Base-by-base conservation (phyloP, 2,329 filamentous ascomycete genomes). In the Diaporthe amygdali region DNA sequence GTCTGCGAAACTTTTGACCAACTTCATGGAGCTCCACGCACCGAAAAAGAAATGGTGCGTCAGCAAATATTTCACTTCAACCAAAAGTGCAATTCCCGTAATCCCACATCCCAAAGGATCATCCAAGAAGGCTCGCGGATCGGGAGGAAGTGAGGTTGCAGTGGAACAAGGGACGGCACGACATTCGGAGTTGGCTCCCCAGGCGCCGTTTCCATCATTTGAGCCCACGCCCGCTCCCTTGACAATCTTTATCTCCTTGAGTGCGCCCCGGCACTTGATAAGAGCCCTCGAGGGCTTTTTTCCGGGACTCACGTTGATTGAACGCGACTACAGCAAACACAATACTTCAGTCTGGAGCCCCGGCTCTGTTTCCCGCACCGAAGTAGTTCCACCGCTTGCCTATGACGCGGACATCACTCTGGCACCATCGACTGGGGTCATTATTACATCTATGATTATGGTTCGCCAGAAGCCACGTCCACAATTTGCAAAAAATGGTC, bases 371-470 rank as follows among this genome's bases (percentile, higher is more conserved):
- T 55, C 54, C 5, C 70, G 69, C 5, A 71, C 73, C 2, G 73
- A 73, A 30, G 39, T 81, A 3, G 71, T 76, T 5, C 85, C 83
- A 0, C 74, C 81, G 0, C 79, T 87, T 1, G 81, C 81, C 1
- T 81, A 84, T 7, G 92, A 94, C 78, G 92, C 93, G 3, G 95
- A 97, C 76, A 80, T 97, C 3, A 88, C 92, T 1, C 76, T 95
- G 6, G 93, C 93, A 0, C 90, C 93, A 0, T 85, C 84, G 0
- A 90, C 88, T 0, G 94, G 93, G 0, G 82, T 97, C 3, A 79
- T 97, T 0, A 77, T 93, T 25, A 93, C 93, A 0, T 93, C 89
- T 0, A 82, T 95, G 6, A 89, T 95, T 72, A 90, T 92, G 74
- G 85, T 93, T 32, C 92, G 91, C 52, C 95, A 97, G 76, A 89